These are phyloP conservation scores for Murraya koenigii DNA, from an alignment of 345 rosid genomes.

Conservation along the genomic window DNA sequence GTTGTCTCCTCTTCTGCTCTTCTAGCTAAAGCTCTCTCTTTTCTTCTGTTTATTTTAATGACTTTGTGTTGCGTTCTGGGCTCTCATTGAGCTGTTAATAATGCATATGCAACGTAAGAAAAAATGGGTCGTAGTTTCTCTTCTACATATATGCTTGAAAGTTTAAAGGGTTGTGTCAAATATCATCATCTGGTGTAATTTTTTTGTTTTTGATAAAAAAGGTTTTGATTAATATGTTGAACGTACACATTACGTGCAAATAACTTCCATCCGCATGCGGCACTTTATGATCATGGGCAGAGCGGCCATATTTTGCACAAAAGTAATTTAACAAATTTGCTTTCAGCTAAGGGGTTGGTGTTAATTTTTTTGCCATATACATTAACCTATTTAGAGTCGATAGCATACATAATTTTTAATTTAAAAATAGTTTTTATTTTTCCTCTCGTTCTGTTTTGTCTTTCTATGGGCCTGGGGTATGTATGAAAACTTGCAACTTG, in stretches of 20 bases:
- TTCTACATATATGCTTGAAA: neutral
- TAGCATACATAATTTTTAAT: neutral
- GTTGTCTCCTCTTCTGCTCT: neutral
- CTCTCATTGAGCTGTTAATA: neutral
- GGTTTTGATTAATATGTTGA: too few relatives aligned
- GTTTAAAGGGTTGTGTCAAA: neutral
- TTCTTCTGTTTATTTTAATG: neutral
- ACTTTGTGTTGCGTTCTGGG: neutral
- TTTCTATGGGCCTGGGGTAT: neutral
- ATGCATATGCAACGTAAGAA: too few relatives aligned
- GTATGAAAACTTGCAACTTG: neutral
- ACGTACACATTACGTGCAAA: conserved; percentile 27
- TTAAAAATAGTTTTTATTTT: too few relatives aligned
- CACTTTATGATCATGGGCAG: conserved; percentile 22
- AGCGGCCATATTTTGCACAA: conserved; percentile 52
- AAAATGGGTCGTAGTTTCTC: neutral
- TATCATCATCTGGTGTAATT: neutral
- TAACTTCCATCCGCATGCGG: conserved; percentile 56
- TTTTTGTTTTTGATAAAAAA: too few relatives aligned
- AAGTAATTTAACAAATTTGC: neutral
- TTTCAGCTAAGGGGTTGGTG: conserved; percentile 4
- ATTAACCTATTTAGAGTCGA: neutral
- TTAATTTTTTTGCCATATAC: neutral
- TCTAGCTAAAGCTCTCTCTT: neutral
- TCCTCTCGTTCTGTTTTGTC: too few relatives aligned